These are phyloP conservation scores for Didymella segeticola DNA, from an alignment of 2,329 filamentous ascomycete genomes.

Conservation along the genomic window DNA sequence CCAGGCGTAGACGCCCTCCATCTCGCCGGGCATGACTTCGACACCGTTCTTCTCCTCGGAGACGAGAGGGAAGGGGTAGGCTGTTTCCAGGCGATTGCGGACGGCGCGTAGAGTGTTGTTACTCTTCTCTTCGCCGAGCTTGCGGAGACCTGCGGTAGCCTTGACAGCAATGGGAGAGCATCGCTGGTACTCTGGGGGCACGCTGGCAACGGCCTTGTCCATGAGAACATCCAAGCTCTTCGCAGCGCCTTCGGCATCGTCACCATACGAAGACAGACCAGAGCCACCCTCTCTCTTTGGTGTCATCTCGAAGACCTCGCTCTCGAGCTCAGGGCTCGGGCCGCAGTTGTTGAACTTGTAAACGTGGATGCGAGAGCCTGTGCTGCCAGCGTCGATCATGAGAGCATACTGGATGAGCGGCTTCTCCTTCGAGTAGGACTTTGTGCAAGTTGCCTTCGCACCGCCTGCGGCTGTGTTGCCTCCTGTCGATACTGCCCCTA, in stretches of 20 bases:
- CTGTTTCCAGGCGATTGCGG: slow-evolving; percentile 79
- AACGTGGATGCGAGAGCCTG: slow-evolving; percentile 95
- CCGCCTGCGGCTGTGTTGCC: slow-evolving; percentile 61
- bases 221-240: slow-evolving; percentile 87
- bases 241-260: slow-evolving; percentile 86
- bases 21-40: slow-evolving; percentile 95
- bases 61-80: slow-evolving; percentile 94
- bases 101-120: slow-evolving; percentile 86
- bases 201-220: slow-evolving; percentile 80
- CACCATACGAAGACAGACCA: slow-evolving; percentile 83
- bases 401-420: slow-evolving; percentile 96
- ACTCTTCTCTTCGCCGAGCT: slow-evolving; percentile 82
- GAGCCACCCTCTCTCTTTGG: slow-evolving; percentile 81
- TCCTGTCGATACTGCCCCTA: slow-evolving; percentile 33
- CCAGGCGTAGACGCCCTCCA: slow-evolving; percentile 98
- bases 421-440: slow-evolving; percentile 84
- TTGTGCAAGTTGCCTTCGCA: slow-evolving; percentile 76
- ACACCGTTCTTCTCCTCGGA: slow-evolving; percentile 85
- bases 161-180: slow-evolving; percentile 98
- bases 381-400: slow-evolving; percentile 98
- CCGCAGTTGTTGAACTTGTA: slow-evolving; percentile 99
- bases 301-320: slow-evolving; percentile 93
- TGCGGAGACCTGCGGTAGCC: slow-evolving; percentile 90
- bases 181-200: slow-evolving; percentile 87
- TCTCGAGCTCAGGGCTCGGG: slow-evolving; percentile 89